phyloP scores from a whole-genome alignment of 2,329 filamentous ascomycete species.

The Beauveria scarabaeidicola region DNA sequence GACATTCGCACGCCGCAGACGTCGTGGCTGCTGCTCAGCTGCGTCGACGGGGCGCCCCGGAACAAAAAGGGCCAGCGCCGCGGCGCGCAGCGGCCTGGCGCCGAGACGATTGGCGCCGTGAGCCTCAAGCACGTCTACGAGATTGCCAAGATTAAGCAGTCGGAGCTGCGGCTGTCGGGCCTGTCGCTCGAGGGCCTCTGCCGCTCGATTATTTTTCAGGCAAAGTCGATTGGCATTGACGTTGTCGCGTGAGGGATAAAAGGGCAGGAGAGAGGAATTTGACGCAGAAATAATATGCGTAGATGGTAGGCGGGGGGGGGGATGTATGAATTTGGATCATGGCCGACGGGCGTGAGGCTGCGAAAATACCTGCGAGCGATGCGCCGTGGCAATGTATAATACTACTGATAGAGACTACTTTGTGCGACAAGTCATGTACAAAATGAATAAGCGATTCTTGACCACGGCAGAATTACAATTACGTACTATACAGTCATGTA shows the following conservation, averaged over 20 bases:
- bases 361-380: background rate
- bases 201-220: constrained; percentile 64
- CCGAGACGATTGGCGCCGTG: constrained; percentile 73
- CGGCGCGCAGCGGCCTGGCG: constrained; percentile 66
- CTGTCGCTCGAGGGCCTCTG: constrained; percentile 63
- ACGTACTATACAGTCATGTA: background rate
- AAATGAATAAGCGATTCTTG: constrained; percentile 5
- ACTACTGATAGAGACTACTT: constrained; percentile 1
- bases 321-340: background rate
- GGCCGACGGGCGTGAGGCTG: background rate
- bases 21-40: constrained; percentile 77
- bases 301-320: background rate
- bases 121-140: constrained; percentile 95
- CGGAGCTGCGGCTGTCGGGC: constrained; percentile 65
- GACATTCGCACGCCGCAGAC: constrained; percentile 92
- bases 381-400: constrained; percentile 1
- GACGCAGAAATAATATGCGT: too few species aligned
- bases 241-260: constrained; percentile 48
- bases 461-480: background rate
- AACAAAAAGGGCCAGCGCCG: constrained; percentile 69
- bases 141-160: constrained; percentile 93
- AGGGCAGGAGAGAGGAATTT: too few species aligned
- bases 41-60: constrained; percentile 59
- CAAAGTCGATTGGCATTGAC: constrained; percentile 65
- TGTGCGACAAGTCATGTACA: constrained; percentile 5